phyloP scores from a whole-genome alignment of 108 stramenopile species.

The Nitzschia sp. region DNA sequence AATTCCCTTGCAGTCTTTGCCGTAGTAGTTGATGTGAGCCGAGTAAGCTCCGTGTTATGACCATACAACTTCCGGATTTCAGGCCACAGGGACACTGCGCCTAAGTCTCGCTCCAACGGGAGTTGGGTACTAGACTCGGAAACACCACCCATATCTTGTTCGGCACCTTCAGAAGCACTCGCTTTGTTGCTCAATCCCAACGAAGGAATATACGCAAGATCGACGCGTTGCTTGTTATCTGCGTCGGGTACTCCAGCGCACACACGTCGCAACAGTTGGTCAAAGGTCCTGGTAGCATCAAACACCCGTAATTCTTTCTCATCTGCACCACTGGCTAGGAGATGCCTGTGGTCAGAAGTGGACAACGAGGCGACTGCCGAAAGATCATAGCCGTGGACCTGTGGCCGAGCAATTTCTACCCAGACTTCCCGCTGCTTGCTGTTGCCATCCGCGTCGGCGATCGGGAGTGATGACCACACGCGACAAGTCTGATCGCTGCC shows the following conservation, averaged over 20 bases:
- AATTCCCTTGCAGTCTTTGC: constrained; percentile 22
- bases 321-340: constrained; percentile 83
- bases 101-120: constrained; percentile 83
- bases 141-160: constrained; percentile 40
- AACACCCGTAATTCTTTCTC: constrained; percentile 88
- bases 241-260: neutral
- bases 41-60: constrained; percentile 80
- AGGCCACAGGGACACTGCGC: constrained; percentile 82
- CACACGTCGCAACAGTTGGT: constrained; percentile 47
- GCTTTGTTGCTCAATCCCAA: constrained; percentile 88
- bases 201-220: constrained; percentile 85
- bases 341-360: constrained; percentile 48
- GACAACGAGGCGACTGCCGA: constrained; percentile 71
- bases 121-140: constrained; percentile 41
- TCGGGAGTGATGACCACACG: constrained; percentile 66
- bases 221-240: constrained; percentile 55
- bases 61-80: constrained; percentile 84
- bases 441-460: neutral
- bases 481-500: constrained; percentile 86
- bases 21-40: constrained; percentile 66
- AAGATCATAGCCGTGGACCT: constrained; percentile 89
- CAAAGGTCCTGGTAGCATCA: constrained; percentile 75
- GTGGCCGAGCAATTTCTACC: constrained; percentile 84
- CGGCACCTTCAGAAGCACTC: constrained; percentile 62
- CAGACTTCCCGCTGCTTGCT: constrained; percentile 34